These are phyloP conservation scores for Myxozyma neotropica DNA, from an alignment of 805 yeast genomes.

Conservation along the genomic window DNA sequence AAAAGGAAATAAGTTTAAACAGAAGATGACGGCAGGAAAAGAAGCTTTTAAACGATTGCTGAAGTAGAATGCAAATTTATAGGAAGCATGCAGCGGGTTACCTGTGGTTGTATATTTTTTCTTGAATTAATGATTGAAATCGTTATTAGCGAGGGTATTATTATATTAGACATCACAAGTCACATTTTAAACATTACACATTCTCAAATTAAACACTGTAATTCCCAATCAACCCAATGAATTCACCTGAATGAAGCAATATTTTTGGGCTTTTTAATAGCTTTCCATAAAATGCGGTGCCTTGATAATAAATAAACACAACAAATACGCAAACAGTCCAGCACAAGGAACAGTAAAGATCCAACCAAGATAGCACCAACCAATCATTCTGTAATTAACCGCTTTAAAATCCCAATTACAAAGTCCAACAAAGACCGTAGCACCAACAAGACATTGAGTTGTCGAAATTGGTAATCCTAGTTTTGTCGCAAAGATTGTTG, in stretches of 20 bases:
- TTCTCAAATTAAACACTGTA: too few relatives aligned
- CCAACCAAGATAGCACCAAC: slow-evolving; percentile 75
- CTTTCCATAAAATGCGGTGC: slow-evolving; percentile 52
- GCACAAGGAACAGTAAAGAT: slow-evolving; percentile 71
- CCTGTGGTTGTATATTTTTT: too few relatives aligned
- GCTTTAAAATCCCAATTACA: slow-evolving; percentile 65
- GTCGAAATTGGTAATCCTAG: slow-evolving; percentile 73
- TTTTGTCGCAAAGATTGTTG: slow-evolving; percentile 74
- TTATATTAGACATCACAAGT: too few relatives aligned
- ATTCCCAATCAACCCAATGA: too few relatives aligned
- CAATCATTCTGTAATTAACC: slow-evolving; percentile 76
- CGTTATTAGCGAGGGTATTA: too few relatives aligned
- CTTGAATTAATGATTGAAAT: too few relatives aligned
- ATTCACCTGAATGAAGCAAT: too few relatives aligned
- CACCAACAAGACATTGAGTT: slow-evolving; percentile 77
- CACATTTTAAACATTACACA: too few relatives aligned
- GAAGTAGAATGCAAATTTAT: slow-evolving; percentile 3
- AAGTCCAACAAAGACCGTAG: slow-evolving; percentile 73
- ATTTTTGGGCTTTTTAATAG: not conserved
- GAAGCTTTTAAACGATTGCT: slow-evolving; percentile 26
- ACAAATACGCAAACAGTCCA: slow-evolving; percentile 69
- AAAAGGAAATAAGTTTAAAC: slow-evolving; percentile 14
- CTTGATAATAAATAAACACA: slow-evolving; percentile 63
- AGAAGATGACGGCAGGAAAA: slow-evolving; percentile 18
- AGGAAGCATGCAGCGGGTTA: too few relatives aligned